Conservation (phyloP, 441 rosid genomes). For the Isatis lusitanica region DNA sequence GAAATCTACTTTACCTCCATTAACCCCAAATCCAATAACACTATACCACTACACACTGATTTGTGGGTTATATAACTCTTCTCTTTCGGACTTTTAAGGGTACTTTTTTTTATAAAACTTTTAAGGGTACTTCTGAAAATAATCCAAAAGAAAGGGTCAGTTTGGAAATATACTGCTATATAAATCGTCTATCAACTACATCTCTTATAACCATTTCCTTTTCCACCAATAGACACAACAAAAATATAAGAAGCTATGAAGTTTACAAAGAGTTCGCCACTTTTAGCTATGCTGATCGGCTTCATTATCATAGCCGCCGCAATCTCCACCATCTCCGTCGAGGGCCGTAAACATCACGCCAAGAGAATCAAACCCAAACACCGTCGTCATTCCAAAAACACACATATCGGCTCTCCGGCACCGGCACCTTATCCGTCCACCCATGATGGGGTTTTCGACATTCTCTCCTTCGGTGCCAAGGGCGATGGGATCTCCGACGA, state of each 20-base stretch:
- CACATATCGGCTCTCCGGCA: constrained; percentile 24
- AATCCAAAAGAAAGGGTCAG: constrained; percentile 12
- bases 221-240: constrained; percentile 11
- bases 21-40: not conserved
- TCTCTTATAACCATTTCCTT: not conserved
- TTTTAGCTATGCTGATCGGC: constrained; percentile 29
- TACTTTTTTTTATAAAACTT: too few relatives aligned
- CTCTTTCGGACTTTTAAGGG: not conserved
- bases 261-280: constrained; percentile 17
- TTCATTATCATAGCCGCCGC: constrained; percentile 25
- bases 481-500: constrained; percentile 39
- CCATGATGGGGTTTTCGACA: constrained; percentile 23
- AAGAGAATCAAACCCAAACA: constrained; percentile 34
- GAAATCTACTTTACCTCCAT: not conserved
- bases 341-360: constrained; percentile 33
- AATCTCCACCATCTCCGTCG: constrained; percentile 37
- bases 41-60: not conserved
- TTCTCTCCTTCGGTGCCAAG: constrained; percentile 36
- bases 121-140: constrained; percentile 28
- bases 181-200: constrained; percentile 16
- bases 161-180: constrained; percentile 16
- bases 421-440: constrained; percentile 25
- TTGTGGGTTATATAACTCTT: not conserved
- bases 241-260: constrained; percentile 23
- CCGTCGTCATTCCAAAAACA: constrained; percentile 27